A percentile compares a stretch with the other conserved stretches of the same genome.
Conservation (phyloP, 345 rosid genomes). For the Brassica carinata region DNA sequence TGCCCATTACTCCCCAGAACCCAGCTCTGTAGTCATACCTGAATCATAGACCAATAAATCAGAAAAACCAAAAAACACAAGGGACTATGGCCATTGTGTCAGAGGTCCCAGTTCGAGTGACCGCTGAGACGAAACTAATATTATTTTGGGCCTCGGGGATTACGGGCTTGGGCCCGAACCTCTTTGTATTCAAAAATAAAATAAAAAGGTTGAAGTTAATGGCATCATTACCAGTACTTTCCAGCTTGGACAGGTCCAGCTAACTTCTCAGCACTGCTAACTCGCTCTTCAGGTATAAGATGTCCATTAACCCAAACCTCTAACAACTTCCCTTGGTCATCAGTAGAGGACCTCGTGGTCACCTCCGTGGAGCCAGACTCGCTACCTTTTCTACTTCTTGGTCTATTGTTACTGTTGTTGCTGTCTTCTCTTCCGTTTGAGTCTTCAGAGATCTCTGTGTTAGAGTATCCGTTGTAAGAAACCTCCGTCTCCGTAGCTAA, state of each 20-base stretch:
- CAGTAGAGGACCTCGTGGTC: conserved; percentile 47
- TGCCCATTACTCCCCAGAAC: conserved; percentile 71
- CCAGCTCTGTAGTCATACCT: conserved; percentile 83
- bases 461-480: conserved; percentile 46
- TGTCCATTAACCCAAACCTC: conserved; percentile 64
- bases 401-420: conserved; percentile 36
- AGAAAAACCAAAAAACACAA: not conserved
- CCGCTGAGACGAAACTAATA: no score
- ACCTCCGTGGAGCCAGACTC: conserved; percentile 48
- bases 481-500: conserved; percentile 52
- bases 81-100: no score
- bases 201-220: not conserved
- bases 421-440: conserved; percentile 49
- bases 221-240: conserved; percentile 56
- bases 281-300: conserved; percentile 47
- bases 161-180: no score
- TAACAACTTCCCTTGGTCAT: conserved; percentile 36
- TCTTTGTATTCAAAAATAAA: no score
- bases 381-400: conserved; percentile 41
- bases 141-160: no score
- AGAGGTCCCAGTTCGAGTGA: no score
- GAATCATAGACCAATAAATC: conserved; percentile 14
- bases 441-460: conserved; percentile 48
- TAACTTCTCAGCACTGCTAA: conserved; percentile 58
- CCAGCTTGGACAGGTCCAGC: conserved; percentile 78